Conservation (phyloP, 2,329 filamentous ascomycete species). For the Sclerotinia sclerotiorum region DNA sequence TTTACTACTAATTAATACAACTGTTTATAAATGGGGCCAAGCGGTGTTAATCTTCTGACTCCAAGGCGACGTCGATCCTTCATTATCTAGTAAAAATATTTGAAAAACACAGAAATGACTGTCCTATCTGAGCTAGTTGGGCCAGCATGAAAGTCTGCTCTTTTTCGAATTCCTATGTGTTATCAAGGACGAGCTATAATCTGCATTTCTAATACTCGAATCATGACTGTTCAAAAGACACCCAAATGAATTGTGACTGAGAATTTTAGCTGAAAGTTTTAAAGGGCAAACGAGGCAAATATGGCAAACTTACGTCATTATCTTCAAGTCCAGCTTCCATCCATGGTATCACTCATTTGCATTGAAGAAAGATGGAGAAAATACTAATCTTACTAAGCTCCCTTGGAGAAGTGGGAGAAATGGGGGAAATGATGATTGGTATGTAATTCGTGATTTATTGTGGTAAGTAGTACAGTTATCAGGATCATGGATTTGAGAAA, state of each 20-base stretch:
- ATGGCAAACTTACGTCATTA: not conserved
- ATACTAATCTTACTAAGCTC: no score
- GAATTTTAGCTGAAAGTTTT: not conserved
- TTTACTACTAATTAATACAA: slow-evolving; percentile 22
- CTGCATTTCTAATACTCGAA: not conserved
- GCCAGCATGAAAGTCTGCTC: not conserved
- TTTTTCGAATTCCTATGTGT: not conserved
- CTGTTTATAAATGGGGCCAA: slow-evolving; percentile 16
- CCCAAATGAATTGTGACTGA: no score
- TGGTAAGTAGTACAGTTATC: no score
- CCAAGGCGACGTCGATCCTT: not conserved
- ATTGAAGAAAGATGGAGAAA: not conserved
- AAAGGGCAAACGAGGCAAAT: not conserved
- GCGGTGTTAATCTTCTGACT: slow-evolving; percentile 10
- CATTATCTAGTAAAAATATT: not conserved
- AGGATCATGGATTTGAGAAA: no score
- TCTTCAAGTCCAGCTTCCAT: not conserved
- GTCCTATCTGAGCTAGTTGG: not conserved
- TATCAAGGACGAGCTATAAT: not conserved
- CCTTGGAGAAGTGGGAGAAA: no score
- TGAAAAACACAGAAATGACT: not conserved
- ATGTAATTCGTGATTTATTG: no score
- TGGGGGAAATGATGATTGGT: no score
- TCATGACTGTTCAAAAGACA: not conserved
- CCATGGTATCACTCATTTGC: not conserved